Base-by-base conservation (phyloP, 2,329 filamentous ascomycete species). In the Albifimbria verrucaria region DNA sequence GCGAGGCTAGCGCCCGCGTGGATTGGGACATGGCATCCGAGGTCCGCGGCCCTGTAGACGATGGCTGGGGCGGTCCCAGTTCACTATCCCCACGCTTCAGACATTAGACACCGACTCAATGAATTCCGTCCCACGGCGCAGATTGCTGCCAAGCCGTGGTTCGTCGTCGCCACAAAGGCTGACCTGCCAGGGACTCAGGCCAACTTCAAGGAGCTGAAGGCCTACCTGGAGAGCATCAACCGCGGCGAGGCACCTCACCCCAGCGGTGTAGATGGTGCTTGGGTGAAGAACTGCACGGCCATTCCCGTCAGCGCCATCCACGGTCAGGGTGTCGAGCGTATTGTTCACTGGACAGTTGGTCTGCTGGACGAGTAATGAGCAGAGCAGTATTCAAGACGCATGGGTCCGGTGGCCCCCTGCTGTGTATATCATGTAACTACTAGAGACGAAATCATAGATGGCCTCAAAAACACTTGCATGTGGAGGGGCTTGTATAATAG, bases 121-220 rank as follows among this genome's bases (percentile, higher is more conserved):
- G 47, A 52, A 58, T 58, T 3, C 58, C 59, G 4, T 59, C 60
- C 47, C 57, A 59, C 9, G 49, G 51, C 2, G 53, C 54, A 88
- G 41, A 95, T 97, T 59, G 89, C 89, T n/a, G 83, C 83, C 28
- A 99, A 99, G 74, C 92, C 94, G 1, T 99, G 94, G 94, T 94
- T 96, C 64, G 92, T 97, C 5, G 86, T 97, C 43, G 93, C 90
- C 1, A 97, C 92, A 20, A 97, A 97, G 72, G 92, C 90, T 1
- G 93, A 97, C 68, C 68, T 96, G 51, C 83, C 86, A 3, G 81
- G 81, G 3, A 96, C 94, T 2, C 82, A 92, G 68, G 81, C 85
- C 22, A 95, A 94, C 66, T 99, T 90, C 68, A 72, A 70, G 32
- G 71, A 74, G 49, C 74, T 99, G 60, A 85, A 85, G 59, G 72